Conservation (phyloP, 1,284 basidiomycete species). For the Agaricales sp. region DNA sequence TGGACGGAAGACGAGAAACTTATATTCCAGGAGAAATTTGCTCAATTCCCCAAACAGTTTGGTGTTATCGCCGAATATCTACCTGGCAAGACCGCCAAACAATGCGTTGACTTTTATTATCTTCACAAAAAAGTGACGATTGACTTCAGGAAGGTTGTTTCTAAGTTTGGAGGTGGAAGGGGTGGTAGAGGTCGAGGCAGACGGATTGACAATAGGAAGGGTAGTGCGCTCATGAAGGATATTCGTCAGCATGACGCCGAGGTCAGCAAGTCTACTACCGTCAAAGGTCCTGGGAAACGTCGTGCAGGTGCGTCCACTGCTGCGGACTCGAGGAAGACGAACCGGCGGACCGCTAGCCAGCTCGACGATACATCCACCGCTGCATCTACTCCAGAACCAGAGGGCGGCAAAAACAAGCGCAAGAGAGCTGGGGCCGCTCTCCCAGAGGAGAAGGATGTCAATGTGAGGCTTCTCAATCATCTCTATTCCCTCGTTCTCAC, state of each 20-base stretch:
- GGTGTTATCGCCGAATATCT: constrained; percentile 77
- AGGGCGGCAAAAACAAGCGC: constrained; percentile 30
- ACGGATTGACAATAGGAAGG: constrained; percentile 58
- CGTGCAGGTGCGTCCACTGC: constrained; percentile 29
- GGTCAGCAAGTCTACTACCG: constrained; percentile 29
- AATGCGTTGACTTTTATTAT: constrained; percentile 95
- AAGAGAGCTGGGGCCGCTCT: constrained; percentile 23
- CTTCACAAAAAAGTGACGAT: constrained; percentile 84
- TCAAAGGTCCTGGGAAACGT: constrained; percentile 20
- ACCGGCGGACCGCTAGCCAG: background rate
- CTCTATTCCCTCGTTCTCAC: constrained; percentile 25
- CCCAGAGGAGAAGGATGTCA: constrained; percentile 23
- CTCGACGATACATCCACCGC: constrained; percentile 12
- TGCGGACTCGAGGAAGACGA: constrained; percentile 7
- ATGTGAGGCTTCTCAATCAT: constrained; percentile 26
- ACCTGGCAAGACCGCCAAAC: constrained; percentile 77
- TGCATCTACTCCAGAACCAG: constrained; percentile 62
- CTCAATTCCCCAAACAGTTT: constrained; percentile 88
- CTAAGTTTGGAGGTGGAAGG: constrained; percentile 54
- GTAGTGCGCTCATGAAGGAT: constrained; percentile 69
- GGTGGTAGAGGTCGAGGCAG: constrained; percentile 42
- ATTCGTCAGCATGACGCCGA: constrained; percentile 70
- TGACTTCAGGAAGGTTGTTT: constrained; percentile 73
- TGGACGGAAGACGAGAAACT: constrained; percentile 87
- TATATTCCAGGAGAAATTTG: constrained; percentile 76